These are phyloP conservation scores for Xylaria bambusicola DNA, from an alignment of 495 filamentous ascomycete genomes.

Conservation along the genomic window DNA sequence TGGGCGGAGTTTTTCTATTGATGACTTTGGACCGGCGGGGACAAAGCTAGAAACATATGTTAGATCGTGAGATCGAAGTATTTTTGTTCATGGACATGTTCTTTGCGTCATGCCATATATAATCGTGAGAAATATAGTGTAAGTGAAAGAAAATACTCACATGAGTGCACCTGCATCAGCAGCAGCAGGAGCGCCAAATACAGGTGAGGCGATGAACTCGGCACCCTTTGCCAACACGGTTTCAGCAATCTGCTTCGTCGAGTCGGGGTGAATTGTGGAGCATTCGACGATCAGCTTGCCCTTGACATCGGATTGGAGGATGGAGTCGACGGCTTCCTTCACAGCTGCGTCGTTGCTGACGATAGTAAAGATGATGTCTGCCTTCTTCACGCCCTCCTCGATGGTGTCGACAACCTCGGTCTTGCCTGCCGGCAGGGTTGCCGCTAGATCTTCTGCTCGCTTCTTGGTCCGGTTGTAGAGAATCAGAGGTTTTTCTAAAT, in stretches of 20 bases:
- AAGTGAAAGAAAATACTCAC: conserved; percentile 23
- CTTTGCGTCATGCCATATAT: no score
- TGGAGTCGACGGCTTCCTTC: conserved; percentile 53
- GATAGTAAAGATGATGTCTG: conserved; percentile 83
- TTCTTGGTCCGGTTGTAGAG: conserved; percentile 77
- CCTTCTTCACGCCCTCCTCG: conserved; percentile 62
- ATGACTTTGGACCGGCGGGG: conserved; percentile 64
- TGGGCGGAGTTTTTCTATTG: conserved; percentile 66
- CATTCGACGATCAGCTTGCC: conserved; percentile 82
- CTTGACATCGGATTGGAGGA: conserved; percentile 56
- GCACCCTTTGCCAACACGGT: conserved; percentile 59
- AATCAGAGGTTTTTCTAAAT: conserved; percentile 66
- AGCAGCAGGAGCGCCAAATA: conserved; percentile 82
- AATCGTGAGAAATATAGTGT: no score
- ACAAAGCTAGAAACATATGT: conserved; percentile 55
- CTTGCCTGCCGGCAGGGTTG: conserved; percentile 56
- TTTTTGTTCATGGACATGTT: no score
- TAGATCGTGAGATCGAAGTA: not conserved
- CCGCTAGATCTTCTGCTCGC: conserved; percentile 58
- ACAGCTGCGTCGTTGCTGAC: conserved; percentile 79
- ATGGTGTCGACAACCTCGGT: conserved; percentile 62
- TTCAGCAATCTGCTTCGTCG: conserved; percentile 63
- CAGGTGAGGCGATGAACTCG: conserved; percentile 75
- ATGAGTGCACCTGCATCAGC: conserved; percentile 72
- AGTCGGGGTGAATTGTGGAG: conserved; percentile 86